Evolutionary conservation across 495 filamentous ascomycete species (phyloP), one percentile per base, ranked within the genome.

Genomic region (Penicillium desertorum): DNA sequence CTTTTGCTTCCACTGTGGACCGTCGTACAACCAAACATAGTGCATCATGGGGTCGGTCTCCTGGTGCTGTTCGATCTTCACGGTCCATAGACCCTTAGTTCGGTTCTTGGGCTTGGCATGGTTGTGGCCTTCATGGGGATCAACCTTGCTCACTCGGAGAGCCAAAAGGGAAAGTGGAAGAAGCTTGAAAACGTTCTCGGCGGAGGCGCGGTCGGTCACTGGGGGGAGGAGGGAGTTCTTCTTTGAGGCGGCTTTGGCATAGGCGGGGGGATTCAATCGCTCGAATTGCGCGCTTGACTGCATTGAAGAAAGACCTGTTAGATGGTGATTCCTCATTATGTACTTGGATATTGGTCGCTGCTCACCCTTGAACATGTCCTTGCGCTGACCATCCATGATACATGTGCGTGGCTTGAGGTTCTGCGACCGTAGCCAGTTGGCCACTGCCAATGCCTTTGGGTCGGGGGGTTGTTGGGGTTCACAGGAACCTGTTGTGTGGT

Each of bases 11-110:
- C 92, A 88, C 72, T 97, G 92, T 19, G 88, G 83, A 17, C 93
- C 94, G 61, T 99, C 95, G 69, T 94, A 99, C 45, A 98, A 79
- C 91, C 92, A 99, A 50, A 94, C 87, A 66, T 97, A 99, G 75
- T 99, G 91, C 76, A 92, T 86, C 60, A 96, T 90, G 22, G 95
- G 91, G 41, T 77, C 75, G 23, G 91, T 88, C 63, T 98, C 93
- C 73, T 99, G 95, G 70, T 99, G 93, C 60, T 92, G 92, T 75
- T 98, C 94, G 62, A 99, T 91, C 67, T 86, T 88, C 41, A 99
- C 95, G 2, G 88, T 96, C 95, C 95, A 99, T 25, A 92, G 84
- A 19, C 95, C 95, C 79, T 98, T 99, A 62, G 90, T 79, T 23
- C 92, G 86, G 80, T 98, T 98, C 61, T 84, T 85, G 56, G 86